A percentile compares a stretch with the other conserved stretches of the same genome.
phyloP scores from a whole-genome alignment of 2,329 filamentous ascomycete genomes.

The Aspergillus sp. region DNA sequence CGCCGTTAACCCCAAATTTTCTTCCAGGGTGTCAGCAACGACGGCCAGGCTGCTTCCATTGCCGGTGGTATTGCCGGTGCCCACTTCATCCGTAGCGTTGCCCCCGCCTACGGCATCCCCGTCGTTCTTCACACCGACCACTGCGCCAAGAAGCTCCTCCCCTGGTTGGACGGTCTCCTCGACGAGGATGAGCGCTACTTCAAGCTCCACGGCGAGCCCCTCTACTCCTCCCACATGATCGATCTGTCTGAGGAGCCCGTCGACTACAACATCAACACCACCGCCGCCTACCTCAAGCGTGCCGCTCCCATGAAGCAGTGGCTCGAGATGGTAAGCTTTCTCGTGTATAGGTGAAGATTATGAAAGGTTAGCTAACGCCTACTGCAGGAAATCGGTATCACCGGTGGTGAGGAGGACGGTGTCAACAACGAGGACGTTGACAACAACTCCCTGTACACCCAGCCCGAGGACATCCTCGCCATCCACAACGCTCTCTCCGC shows the following conservation, averaged over 20 bases:
- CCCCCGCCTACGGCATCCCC: conserved; percentile 83
- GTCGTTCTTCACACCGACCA: conserved; percentile 97
- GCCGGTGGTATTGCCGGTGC: conserved; percentile 84
- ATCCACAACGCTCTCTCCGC: conserved; percentile 83
- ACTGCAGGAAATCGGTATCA: conserved; percentile 79
- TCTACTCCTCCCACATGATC: conserved; percentile 98
- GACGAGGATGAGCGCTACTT: conserved; percentile 93
- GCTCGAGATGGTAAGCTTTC: conserved; percentile 82
- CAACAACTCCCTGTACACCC: conserved; percentile 96
- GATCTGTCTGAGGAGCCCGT: conserved; percentile 91
- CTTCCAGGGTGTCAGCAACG: conserved; percentile 69
- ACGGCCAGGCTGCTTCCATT: conserved; percentile 83
- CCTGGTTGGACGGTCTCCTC: conserved; percentile 95
- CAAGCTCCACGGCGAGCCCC: conserved; percentile 86
- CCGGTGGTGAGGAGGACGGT: conserved; percentile 95
- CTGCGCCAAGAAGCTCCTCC: conserved; percentile 98
- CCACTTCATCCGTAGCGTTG: conserved; percentile 87
- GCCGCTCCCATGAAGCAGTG: conserved; percentile 97
- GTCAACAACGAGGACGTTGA: conserved; percentile 98
- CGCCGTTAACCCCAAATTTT: not conserved
- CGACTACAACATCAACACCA: conserved; percentile 88
- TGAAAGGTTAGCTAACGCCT: conserved; percentile 4
- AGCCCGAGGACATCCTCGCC: conserved; percentile 91
- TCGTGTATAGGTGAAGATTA: not conserved
- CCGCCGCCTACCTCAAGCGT: conserved; percentile 88